These are phyloP conservation scores for Aspergillus felis DNA, from an alignment of 2,329 filamentous ascomycete species.

Conservation along the genomic window DNA sequence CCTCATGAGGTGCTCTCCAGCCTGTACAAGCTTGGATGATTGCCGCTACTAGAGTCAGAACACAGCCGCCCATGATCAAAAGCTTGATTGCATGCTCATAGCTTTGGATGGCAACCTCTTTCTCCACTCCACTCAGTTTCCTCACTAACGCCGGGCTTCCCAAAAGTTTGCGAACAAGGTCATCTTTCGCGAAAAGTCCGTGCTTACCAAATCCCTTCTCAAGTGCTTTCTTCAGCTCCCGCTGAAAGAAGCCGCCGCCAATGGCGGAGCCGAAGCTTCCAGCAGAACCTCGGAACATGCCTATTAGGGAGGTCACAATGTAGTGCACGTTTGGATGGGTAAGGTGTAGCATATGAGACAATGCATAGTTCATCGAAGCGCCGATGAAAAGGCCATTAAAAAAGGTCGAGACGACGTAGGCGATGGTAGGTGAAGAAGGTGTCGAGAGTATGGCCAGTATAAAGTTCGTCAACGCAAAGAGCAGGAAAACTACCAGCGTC, in stretches of 20 bases:
- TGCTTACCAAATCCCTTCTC: slow-evolving; percentile 53
- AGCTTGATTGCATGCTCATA: slow-evolving; percentile 53
- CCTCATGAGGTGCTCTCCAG: slow-evolving; percentile 42
- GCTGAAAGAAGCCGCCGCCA: slow-evolving; percentile 70
- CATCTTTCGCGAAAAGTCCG: slow-evolving; percentile 34
- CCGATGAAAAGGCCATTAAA: slow-evolving; percentile 70
- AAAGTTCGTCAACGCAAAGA: slow-evolving; percentile 61
- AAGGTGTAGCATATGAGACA: slow-evolving; percentile 74
- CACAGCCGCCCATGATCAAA: slow-evolving; percentile 51
- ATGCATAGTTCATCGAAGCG: slow-evolving; percentile 71
- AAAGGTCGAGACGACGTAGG: slow-evolving; percentile 61
- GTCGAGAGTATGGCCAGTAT: slow-evolving; percentile 55
- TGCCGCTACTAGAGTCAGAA: slow-evolving; percentile 47
- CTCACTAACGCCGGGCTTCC: slow-evolving; percentile 57
- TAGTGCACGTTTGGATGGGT: slow-evolving; percentile 65
- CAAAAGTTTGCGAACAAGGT: slow-evolving; percentile 52
- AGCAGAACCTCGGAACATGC: slow-evolving; percentile 77
- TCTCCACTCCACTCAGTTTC: slow-evolving; percentile 47
- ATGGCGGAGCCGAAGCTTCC: slow-evolving; percentile 77
- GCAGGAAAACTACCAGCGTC: slow-evolving; percentile 54
- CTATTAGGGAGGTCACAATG: slow-evolving; percentile 69
- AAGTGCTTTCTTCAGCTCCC: slow-evolving; percentile 56
- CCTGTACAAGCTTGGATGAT: slow-evolving; percentile 57
- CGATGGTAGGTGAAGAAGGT: slow-evolving; percentile 45
- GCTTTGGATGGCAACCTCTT: slow-evolving; percentile 48